Percentiles rank a stretch among this genome's conserved stretches.
Evolutionary conservation across 768 basidiomycete genomes (phyloP).

Genomic region (Russula olivacea): DNA sequence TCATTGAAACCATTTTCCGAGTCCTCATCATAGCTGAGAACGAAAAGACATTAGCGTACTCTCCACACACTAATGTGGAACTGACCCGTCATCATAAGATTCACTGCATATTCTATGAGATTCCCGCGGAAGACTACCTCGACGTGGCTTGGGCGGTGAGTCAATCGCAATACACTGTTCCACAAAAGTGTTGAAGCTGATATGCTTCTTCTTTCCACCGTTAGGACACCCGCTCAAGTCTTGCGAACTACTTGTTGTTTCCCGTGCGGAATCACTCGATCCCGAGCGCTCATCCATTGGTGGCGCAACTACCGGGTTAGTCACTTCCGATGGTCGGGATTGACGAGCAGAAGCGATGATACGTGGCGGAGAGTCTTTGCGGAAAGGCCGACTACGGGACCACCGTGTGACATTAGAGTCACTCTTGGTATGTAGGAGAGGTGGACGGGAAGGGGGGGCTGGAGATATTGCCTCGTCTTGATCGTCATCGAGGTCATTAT

Average conservation of each 20-base stretch:
- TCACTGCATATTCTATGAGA: slow-evolving; percentile 27
- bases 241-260: slow-evolving; percentile 32
- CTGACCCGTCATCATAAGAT: slow-evolving; percentile 59
- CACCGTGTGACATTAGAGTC: slow-evolving; percentile 70
- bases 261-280: slow-evolving; percentile 30
- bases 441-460: slow-evolving; percentile 41
- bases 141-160: slow-evolving; percentile 45
- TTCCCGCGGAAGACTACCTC: slow-evolving; percentile 20
- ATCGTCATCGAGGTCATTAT: not conserved
- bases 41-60: slow-evolving; percentile 9
- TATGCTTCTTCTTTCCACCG: slow-evolving; percentile 70
- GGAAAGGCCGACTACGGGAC: slow-evolving; percentile 37
- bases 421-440: slow-evolving; percentile 76
- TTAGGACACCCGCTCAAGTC: slow-evolving; percentile 30
- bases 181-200: slow-evolving; percentile 97
- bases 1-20: slow-evolving; percentile 51
- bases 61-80: slow-evolving; percentile 17
- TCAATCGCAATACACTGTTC: slow-evolving; percentile 93
- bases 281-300: slow-evolving; percentile 21
- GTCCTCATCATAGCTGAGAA: slow-evolving; percentile 60
- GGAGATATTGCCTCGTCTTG: slow-evolving; percentile 7
- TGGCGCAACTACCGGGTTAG: slow-evolving; percentile 23
- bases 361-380: slow-evolving; percentile 70
- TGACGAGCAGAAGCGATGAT: slow-evolving; percentile 34
- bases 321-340: slow-evolving; percentile 20